Evolutionary conservation across 257 asterid species (phyloP).

Genomic region (Cinchona pubescens): DNA sequence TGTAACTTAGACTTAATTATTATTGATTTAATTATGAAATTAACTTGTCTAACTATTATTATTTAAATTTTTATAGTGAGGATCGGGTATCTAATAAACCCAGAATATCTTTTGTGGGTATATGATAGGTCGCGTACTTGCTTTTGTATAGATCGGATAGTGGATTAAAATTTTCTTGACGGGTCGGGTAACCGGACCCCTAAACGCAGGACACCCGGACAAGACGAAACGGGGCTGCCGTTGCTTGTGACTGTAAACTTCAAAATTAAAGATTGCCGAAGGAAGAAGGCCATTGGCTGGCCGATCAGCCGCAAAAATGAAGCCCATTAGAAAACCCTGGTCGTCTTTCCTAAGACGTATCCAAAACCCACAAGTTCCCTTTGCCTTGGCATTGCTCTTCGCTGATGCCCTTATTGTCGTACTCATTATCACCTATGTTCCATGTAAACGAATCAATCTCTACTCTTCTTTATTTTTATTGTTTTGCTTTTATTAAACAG

Average conservation of each 20-base stretch:
- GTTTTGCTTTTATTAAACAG: not conserved
- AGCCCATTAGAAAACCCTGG: constrained; percentile 17
- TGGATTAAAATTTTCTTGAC: no score
- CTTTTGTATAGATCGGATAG: no score
- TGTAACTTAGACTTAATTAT: no score
- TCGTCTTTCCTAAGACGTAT: constrained; percentile 22
- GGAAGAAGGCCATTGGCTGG: constrained; percentile 28
- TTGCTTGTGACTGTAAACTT: not conserved
- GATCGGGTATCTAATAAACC: no score
- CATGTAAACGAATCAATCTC: constrained; percentile 53
- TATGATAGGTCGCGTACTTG: no score
- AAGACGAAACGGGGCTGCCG: not conserved
- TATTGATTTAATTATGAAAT: no score
- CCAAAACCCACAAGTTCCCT: constrained; percentile 36
- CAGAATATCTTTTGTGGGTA: no score
- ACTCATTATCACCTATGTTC: constrained; percentile 70
- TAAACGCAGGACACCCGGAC: not conserved
- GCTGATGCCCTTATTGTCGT: constrained; percentile 67
- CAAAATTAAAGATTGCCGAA: not conserved
- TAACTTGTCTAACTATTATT: no score
- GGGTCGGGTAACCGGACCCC: no score
- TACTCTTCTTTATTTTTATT: not conserved
- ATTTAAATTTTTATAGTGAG: no score
- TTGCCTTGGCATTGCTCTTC: constrained; percentile 52
- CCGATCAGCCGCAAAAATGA: constrained; percentile 33